Percentiles rank a stretch among this genome's conserved stretches.
Conservation (phyloP, 352 stramenopile species). For the Thalassiosira ordinaria region DNA sequence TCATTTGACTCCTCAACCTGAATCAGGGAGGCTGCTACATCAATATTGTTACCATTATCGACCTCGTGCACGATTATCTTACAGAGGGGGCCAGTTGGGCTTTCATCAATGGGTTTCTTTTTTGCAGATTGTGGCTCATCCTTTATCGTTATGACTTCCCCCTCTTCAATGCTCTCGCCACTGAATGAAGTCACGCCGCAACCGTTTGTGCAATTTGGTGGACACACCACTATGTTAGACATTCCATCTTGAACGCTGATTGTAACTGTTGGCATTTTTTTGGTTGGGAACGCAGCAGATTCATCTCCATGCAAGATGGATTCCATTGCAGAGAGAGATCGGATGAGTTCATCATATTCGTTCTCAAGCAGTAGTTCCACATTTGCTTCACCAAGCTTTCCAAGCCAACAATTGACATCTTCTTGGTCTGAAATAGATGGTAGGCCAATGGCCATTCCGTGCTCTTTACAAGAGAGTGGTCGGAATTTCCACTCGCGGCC, state of each 20-base stretch:
- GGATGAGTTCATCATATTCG: constrained; percentile 25
- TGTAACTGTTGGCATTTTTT: constrained; percentile 9
- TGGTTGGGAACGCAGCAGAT: neutral
- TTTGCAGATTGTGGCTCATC: neutral
- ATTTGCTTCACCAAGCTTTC: constrained; percentile 21
- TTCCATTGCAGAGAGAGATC: constrained; percentile 36
- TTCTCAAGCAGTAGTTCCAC: constrained; percentile 40
- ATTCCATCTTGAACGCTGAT: constrained; percentile 7
- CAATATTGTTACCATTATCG: constrained; percentile 1
- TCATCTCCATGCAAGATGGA: constrained; percentile 38
- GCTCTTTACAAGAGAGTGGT: constrained; percentile 38
- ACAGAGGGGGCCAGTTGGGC: neutral
- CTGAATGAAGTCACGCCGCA: constrained; percentile 14
- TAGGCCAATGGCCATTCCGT: constrained; percentile 30
- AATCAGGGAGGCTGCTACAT: constrained; percentile 8
- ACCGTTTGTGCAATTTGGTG: constrained; percentile 19
- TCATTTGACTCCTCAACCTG: constrained; percentile 13
- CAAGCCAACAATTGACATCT: constrained; percentile 34
- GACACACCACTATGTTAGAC: constrained; percentile 6
- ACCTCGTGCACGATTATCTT: constrained; percentile 15
- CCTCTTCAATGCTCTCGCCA: constrained; percentile 22
- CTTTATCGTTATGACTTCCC: constrained; percentile 12
- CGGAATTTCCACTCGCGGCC: constrained; percentile 39
- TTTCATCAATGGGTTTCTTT: constrained; percentile 7
- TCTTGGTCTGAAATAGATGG: constrained; percentile 13